Percentiles rank a stretch among this genome's conserved stretches.
These are phyloP conservation scores for Vitis riparia DNA, from an alignment of 164 flowering plant genomes.

Conservation along the genomic window DNA sequence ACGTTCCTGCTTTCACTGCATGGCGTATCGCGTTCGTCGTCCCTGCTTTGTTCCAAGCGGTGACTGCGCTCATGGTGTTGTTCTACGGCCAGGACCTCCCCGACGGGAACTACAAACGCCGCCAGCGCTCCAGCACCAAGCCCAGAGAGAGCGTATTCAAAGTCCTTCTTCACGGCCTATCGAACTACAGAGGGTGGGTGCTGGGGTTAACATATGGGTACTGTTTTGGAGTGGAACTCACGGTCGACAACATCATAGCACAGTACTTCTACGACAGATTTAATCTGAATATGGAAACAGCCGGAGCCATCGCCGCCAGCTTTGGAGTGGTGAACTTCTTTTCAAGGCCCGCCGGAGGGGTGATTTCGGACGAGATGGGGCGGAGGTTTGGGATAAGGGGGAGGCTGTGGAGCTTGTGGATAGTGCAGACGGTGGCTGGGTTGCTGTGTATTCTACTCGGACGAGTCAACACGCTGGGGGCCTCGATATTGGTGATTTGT, in stretches of 20 bases:
- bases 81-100: constrained; percentile 58
- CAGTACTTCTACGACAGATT: constrained; percentile 64
- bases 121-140: neutral
- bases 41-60: constrained; percentile 48
- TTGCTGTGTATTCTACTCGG: constrained; percentile 54
- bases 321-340: constrained; percentile 53
- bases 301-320: constrained; percentile 59
- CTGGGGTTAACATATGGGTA: constrained; percentile 48
- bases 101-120: constrained; percentile 23
- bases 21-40: constrained; percentile 54
- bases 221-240: constrained; percentile 59
- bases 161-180: constrained; percentile 42
- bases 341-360: constrained; percentile 60
- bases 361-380: constrained; percentile 50
- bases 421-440: constrained; percentile 51
- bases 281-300: constrained; percentile 29
- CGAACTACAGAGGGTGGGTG: constrained; percentile 66
- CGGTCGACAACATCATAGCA: constrained; percentile 55
- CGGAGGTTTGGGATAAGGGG: constrained; percentile 62
- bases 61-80: constrained; percentile 47
- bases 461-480: constrained; percentile 43
- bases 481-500: constrained; percentile 49
- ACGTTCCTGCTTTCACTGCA: constrained; percentile 31
- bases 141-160: constrained; percentile 21
- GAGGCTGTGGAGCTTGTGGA: constrained; percentile 68